Evolutionary conservation across 768 basidiomycete species (phyloP).

Genomic region (Boletus patriciae): DNA sequence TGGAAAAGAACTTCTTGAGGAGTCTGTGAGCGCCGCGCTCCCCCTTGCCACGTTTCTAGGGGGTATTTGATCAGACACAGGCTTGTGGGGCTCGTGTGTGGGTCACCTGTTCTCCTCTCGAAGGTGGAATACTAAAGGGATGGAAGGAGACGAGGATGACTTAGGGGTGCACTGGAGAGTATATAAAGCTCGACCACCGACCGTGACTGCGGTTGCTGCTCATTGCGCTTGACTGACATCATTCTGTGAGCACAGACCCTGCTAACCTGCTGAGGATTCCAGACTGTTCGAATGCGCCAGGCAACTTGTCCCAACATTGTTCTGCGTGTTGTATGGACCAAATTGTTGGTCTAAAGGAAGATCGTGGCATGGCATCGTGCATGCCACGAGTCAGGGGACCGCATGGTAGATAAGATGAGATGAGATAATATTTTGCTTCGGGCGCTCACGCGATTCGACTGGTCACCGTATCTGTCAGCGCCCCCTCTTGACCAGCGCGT

Average conservation of each 20-base stretch:
- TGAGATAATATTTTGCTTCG: no score
- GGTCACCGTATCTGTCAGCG: no score
- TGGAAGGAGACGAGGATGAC: neutral
- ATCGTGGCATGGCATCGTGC: no score
- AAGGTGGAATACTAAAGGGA: neutral
- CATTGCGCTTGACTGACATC: neutral
- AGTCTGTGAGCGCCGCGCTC: neutral
- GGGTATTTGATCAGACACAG: neutral
- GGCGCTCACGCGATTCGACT: no score
- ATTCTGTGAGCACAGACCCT: neutral
- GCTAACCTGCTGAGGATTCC: neutral
- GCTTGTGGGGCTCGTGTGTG: no score
- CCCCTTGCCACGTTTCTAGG: neutral
- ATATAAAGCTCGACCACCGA: neutral
- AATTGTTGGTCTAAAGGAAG: no score
- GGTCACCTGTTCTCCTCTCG: neutral
- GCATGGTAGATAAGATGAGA: no score
- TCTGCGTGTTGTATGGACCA: no score
- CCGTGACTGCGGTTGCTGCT: neutral
- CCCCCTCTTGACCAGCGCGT: no score
- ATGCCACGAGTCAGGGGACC: no score
- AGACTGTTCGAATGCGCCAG: neutral
- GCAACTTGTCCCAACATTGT: no score
- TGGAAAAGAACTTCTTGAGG: constrained; percentile 3
- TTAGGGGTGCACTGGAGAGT: neutral